These are phyloP conservation scores for Paradendryphiella salina DNA, from an alignment of 2,329 filamentous ascomycete species.

Conservation along the genomic window DNA sequence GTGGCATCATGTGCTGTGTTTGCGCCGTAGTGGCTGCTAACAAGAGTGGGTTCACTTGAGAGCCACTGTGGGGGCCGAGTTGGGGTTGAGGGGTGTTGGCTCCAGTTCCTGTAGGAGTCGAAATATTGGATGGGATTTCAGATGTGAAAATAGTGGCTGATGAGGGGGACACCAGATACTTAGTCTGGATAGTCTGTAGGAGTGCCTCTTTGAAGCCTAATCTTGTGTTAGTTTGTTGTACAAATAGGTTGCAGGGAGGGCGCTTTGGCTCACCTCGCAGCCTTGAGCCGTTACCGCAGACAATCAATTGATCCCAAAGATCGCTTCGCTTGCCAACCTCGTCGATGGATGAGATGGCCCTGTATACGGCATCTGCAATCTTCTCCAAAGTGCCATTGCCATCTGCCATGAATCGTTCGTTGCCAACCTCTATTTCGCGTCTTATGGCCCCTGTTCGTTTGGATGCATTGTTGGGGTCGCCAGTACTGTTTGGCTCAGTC, in stretches of 20 bases:
- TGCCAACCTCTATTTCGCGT: slow-evolving; percentile 73
- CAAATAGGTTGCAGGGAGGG: not conserved
- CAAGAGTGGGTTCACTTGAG: slow-evolving; percentile 82
- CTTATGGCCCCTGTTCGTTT: slow-evolving; percentile 44
- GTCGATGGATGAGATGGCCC: slow-evolving; percentile 77
- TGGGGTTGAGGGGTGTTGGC: slow-evolving; percentile 80
- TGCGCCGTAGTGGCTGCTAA: slow-evolving; percentile 84
- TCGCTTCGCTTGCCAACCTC: slow-evolving; percentile 82
- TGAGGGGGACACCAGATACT: slow-evolving; percentile 88
- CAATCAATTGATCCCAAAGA: slow-evolving; percentile 89
- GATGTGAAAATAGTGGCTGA: slow-evolving; percentile 97
- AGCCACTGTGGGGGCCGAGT: slow-evolving; percentile 53
- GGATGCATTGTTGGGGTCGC: slow-evolving; percentile 18
- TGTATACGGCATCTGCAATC: slow-evolving; percentile 82
- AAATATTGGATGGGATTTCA: slow-evolving; percentile 90
- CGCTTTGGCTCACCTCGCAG: slow-evolving; percentile 56
- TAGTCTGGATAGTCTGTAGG: slow-evolving; percentile 73
- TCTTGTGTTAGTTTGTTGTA: slow-evolving; percentile 35
- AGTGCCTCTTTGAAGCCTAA: slow-evolving; percentile 86
- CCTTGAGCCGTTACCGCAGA: slow-evolving; percentile 83
- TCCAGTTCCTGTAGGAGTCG: slow-evolving; percentile 86
- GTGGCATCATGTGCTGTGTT: slow-evolving; percentile 54
- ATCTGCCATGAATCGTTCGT: slow-evolving; percentile 70
- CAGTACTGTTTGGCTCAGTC: slow-evolving; percentile 35
- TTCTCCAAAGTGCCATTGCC: slow-evolving; percentile 74